These are phyloP conservation scores for Penicillium subrubescens DNA, from an alignment of 495 filamentous ascomycete species.

Conservation along the genomic window DNA sequence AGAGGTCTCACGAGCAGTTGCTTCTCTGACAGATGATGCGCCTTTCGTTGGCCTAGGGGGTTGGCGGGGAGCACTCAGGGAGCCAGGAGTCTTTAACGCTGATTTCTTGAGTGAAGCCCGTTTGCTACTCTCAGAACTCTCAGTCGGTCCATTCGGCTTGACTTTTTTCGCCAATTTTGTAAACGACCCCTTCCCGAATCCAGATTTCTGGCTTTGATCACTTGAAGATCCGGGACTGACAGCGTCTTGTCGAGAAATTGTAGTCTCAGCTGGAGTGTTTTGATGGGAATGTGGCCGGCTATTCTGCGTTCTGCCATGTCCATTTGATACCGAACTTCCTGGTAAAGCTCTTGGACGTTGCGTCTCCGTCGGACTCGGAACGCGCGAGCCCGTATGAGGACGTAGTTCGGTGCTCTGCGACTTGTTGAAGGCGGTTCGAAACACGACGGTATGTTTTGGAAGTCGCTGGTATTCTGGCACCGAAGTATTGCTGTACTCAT, in stretches of 20 bases:
- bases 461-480: constrained; percentile 19
- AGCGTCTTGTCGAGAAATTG: background rate
- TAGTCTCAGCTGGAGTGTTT: background rate
- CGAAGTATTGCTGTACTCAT: constrained; percentile 25
- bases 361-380: constrained; percentile 2
- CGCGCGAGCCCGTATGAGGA: constrained; percentile 15
- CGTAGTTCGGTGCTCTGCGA: constrained; percentile 44
- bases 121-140: constrained; percentile 33
- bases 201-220: constrained; percentile 20
- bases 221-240: background rate
- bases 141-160: constrained; percentile 22
- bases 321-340: background rate
- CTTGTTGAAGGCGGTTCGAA: constrained; percentile 48
- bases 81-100: constrained; percentile 18
- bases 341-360: constrained; percentile 4
- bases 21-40: constrained; percentile 25
- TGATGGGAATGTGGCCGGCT: constrained; percentile 4
- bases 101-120: constrained; percentile 22
- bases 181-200: constrained; percentile 33
- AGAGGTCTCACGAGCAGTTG: constrained; percentile 19
- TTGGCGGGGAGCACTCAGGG: constrained; percentile 11
- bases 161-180: constrained; percentile 42
- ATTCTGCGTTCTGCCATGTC: background rate
- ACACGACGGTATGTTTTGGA: constrained; percentile 48
- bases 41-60: constrained; percentile 23